Evolutionary conservation across 176 grass and related monocot species (phyloP).

Genomic region (Oryza australiensis): DNA sequence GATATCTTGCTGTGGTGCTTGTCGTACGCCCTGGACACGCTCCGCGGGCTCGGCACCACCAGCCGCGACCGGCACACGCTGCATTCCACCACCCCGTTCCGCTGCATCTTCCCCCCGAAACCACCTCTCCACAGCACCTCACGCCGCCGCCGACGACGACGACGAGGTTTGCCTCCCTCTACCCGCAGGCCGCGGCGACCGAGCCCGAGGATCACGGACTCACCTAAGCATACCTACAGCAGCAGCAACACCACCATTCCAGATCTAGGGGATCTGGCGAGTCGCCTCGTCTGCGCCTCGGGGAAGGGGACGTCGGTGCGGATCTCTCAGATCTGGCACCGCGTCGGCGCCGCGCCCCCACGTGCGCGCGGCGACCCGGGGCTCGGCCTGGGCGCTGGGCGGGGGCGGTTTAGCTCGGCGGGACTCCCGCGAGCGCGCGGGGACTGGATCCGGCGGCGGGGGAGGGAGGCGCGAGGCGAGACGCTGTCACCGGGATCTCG

Average conservation of each 20-base stretch:
- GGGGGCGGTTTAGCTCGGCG: not conserved
- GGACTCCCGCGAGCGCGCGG: not conserved
- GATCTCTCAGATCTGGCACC: constrained; percentile 56
- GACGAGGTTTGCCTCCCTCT: constrained; percentile 22
- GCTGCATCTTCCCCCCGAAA: constrained; percentile 58
- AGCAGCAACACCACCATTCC: not conserved
- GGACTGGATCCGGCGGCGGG: not conserved
- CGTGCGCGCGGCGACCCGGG: not conserved
- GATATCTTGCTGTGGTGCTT: constrained; percentile 86
- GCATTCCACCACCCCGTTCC: constrained; percentile 83
- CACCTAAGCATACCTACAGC: constrained; percentile 27
- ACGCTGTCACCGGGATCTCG: constrained; percentile 40
- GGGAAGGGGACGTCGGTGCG: constrained; percentile 27
- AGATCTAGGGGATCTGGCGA: constrained; percentile 30
- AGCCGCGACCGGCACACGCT: constrained; percentile 73
- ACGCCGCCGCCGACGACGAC: constrained; percentile 8
- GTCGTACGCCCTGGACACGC: constrained; percentile 85
- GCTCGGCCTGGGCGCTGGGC: not conserved
- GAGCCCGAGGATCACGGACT: constrained; percentile 33
- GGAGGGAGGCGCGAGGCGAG: not conserved
- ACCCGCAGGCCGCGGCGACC: not conserved
- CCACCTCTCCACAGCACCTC: not conserved
- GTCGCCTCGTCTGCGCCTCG: constrained; percentile 20
- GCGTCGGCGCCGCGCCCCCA: constrained; percentile 8
- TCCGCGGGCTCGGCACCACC: constrained; percentile 74